A percentile compares a stretch with the other conserved stretches of the same genome.
phyloP scores from a whole-genome alignment of 495 filamentous ascomycete species.

The Penicillium robsamsonii region DNA sequence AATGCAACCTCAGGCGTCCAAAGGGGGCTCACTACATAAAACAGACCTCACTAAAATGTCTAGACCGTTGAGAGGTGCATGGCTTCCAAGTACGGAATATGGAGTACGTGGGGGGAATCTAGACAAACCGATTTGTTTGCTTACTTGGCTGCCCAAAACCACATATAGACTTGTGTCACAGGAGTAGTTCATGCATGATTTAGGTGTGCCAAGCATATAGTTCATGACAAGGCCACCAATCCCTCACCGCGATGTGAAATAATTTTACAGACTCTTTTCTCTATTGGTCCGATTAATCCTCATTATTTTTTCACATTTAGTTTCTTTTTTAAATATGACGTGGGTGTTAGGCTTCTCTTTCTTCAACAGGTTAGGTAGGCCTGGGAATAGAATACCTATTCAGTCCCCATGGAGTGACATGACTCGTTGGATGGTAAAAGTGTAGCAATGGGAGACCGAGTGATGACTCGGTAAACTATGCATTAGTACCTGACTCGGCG shows the following conservation, averaged over 20 bases:
- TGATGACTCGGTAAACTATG: neutral
- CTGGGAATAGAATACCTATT: neutral
- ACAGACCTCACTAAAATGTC: neutral
- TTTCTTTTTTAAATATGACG: neutral
- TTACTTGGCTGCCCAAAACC: neutral
- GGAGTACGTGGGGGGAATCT: neutral
- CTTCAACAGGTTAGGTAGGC: neutral
- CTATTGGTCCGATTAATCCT: neutral
- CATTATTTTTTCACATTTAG: neutral
- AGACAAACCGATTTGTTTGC: neutral
- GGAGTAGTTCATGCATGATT: neutral
- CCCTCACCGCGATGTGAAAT: neutral
- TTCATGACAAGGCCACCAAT: conserved; percentile 8
- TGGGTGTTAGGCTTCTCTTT: neutral
- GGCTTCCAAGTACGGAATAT: neutral
- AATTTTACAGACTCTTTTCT: neutral
- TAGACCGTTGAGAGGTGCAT: neutral
- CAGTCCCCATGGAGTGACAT: neutral
- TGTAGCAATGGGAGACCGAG: neutral
- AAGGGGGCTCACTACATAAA: neutral
- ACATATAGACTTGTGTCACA: neutral
- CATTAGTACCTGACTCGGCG: conserved; percentile 1
- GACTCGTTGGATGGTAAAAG: neutral
- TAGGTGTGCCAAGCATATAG: neutral
- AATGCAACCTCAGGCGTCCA: neutral